Evolutionary conservation across 1,284 basidiomycete genomes (phyloP).

Genomic region (Malassezia restricta): DNA sequence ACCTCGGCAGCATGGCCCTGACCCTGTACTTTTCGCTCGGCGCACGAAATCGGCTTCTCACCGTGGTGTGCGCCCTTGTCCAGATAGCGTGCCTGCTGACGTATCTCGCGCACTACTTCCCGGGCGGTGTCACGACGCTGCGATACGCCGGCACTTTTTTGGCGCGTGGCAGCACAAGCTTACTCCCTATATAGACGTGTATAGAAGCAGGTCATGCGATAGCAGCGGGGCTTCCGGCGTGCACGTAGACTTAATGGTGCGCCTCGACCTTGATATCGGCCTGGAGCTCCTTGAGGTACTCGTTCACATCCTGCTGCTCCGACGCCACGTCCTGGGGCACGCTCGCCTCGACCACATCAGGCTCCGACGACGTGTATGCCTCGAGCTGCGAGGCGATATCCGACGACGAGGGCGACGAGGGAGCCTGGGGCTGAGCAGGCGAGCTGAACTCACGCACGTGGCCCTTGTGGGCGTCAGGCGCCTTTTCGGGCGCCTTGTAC

Average conservation of each 20-base stretch:
- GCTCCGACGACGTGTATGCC: constrained; percentile 44
- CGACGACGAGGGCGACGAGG: constrained; percentile 45
- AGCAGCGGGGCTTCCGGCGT: too few relatives aligned
- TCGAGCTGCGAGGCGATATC: constrained; percentile 48
- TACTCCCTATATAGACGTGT: constrained; percentile 29
- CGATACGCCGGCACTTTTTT: constrained; percentile 37
- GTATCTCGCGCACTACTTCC: constrained; percentile 43
- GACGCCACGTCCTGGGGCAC: constrained; percentile 21
- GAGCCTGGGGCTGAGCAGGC: constrained; percentile 47
- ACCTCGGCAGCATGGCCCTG: constrained; percentile 32
- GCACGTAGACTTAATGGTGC: constrained; percentile 27
- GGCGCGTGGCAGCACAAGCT: constrained; percentile 30
- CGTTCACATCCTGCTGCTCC: constrained; percentile 43
- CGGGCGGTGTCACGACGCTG: constrained; percentile 39
- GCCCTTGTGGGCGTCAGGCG: constrained; percentile 44
- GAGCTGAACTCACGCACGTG: constrained; percentile 48
- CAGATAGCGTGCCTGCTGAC: constrained; percentile 34
- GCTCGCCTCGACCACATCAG: constrained; percentile 26
- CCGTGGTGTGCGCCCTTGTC: constrained; percentile 30
- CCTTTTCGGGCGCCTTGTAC: constrained; percentile 58
- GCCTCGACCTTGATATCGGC: constrained; percentile 39
- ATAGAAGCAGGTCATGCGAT: not conserved
- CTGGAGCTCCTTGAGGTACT: constrained; percentile 42
- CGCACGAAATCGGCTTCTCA: constrained; percentile 32
- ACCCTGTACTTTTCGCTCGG: constrained; percentile 45